These are phyloP conservation scores for Neurospora sp. DNA, from an alignment of 2,329 filamentous ascomycete species.

Conservation along the genomic window DNA sequence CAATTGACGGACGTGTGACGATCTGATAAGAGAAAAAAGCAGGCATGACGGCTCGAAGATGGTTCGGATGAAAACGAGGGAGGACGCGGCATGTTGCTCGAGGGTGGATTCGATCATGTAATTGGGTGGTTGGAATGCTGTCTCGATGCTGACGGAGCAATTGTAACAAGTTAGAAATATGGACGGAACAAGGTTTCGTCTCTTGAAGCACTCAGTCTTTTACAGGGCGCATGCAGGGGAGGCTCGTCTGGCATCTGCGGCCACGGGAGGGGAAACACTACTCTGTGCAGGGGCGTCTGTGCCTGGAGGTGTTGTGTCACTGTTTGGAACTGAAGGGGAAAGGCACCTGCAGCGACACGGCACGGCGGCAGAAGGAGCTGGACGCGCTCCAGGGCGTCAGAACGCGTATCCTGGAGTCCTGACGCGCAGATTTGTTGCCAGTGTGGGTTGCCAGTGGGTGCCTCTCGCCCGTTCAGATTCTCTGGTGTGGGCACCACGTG, in stretches of 20 bases:
- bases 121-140: background rate
- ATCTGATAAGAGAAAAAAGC: background rate
- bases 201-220: background rate
- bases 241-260: background rate
- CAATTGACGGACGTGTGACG: background rate
- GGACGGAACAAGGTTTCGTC: background rate
- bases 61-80: background rate
- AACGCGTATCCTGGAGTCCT: constrained; percentile 12
- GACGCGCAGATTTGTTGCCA: constrained; percentile 10
- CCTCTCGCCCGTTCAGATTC: background rate
- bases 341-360: background rate
- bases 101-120: background rate
- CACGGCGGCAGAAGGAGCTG: background rate
- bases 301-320: background rate
- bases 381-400: constrained; percentile 5
- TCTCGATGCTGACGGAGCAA: background rate
- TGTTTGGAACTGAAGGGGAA: background rate
- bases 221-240: background rate
- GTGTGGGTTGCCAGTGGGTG: constrained; percentile 8
- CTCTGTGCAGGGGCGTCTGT: background rate
- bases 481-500: constrained; percentile 8
- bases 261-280: background rate
- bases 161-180: background rate
- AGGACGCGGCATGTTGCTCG: background rate
- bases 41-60: background rate